phyloP scores from a whole-genome alignment of 2,329 filamentous ascomycete genomes.

The Aureobasidium vineae region DNA sequence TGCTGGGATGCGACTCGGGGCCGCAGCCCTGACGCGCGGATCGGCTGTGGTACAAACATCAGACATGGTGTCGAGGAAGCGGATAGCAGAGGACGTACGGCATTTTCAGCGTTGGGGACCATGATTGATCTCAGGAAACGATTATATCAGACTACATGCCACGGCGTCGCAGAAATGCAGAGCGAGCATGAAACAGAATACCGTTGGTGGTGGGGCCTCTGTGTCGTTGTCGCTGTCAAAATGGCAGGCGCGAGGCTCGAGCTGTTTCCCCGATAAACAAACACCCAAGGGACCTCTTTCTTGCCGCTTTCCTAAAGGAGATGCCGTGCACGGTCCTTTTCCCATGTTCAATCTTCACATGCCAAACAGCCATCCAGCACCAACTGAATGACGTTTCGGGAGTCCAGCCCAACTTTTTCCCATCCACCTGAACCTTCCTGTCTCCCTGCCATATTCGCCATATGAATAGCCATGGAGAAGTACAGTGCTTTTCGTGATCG shows the following conservation, averaged over 20 bases:
- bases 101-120: slow-evolving; percentile 20
- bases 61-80: not conserved
- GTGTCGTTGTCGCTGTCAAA: slow-evolving; percentile 4
- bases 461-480: slow-evolving; percentile 70
- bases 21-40: slow-evolving; percentile 36
- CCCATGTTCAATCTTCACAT: slow-evolving; percentile 10
- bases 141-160: slow-evolving; percentile 13
- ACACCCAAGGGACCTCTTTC: not conserved
- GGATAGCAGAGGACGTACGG: not conserved
- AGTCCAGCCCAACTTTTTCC: slow-evolving; percentile 18
- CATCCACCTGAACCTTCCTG: not conserved
- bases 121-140: slow-evolving; percentile 8
- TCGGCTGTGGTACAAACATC: not conserved
- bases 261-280: slow-evolving; percentile 14
- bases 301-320: slow-evolving; percentile 10
- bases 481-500: slow-evolving; percentile 90
- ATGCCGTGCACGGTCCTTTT: not conserved
- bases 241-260: not conserved
- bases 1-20: slow-evolving; percentile 39
- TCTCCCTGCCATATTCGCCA: not conserved
- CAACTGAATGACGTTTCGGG: not conserved
- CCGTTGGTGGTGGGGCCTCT: slow-evolving; percentile 8
- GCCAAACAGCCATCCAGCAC: not conserved
- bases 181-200: not conserved
- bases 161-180: not conserved